Conservation (phyloP, 805 yeast genomes). For the Teunomyces gatunensis region DNA sequence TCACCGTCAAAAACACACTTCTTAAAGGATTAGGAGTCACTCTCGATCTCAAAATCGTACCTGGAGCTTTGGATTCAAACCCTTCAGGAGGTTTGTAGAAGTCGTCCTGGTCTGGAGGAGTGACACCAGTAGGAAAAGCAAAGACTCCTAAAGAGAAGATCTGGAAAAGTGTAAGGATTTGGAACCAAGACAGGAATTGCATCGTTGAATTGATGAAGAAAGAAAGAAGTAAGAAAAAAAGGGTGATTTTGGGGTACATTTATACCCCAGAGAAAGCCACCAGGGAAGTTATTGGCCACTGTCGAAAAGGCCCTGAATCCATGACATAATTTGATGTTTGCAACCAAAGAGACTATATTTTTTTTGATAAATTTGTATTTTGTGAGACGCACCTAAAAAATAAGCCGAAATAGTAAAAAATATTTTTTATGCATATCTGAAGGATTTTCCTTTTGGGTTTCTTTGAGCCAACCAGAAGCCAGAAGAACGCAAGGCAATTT, state of each 20-base stretch:
- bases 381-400: too few species aligned
- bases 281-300: not conserved
- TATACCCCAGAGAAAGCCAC: not conserved
- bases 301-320: not conserved
- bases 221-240: not conserved
- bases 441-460: too few species aligned
- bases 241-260: not conserved
- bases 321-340: too few species aligned
- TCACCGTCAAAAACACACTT: constrained; percentile 7
- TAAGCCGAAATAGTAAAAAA: too few species aligned
- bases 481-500: too few species aligned
- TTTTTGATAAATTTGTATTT: too few species aligned
- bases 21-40: constrained; percentile 10
- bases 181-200: not conserved
- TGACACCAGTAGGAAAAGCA: not conserved
- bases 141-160: not conserved
- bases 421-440: too few species aligned
- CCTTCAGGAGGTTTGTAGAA: constrained; percentile 16
- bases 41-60: constrained; percentile 13
- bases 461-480: too few species aligned
- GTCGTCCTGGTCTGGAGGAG: constrained; percentile 10
- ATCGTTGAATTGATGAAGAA: not conserved
- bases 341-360: too few species aligned
- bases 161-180: not conserved
- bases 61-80: constrained; percentile 10